These are phyloP conservation scores for Dacryopinax spathularia DNA, from an alignment of 768 basidiomycete species.

Conservation along the genomic window DNA sequence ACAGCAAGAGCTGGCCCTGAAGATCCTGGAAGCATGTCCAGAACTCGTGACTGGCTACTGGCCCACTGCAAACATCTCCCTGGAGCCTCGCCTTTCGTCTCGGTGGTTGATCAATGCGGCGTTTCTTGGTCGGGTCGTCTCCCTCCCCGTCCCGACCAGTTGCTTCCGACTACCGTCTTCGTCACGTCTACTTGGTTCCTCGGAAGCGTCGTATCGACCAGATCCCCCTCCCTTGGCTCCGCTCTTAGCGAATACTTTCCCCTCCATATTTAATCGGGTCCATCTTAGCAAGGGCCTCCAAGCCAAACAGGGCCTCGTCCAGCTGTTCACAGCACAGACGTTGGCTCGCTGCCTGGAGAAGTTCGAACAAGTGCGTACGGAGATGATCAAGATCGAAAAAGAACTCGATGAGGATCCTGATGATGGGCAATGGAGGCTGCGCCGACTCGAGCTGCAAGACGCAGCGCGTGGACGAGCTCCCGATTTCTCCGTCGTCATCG, in stretches of 20 bases:
- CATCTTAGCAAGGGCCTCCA: conserved; percentile 75
- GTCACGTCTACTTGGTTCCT: conserved; percentile 17
- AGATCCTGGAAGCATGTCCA: conserved; percentile 68
- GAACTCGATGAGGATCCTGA: conserved; percentile 47
- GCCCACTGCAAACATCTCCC: conserved; percentile 48
- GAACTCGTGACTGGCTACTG: conserved; percentile 80
- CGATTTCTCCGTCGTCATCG: conserved; percentile 74
- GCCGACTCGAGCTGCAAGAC: conserved; percentile 53
- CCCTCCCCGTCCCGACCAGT: conserved; percentile 51
- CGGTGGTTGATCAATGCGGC: conserved; percentile 86
- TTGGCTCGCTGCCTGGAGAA: conserved; percentile 66
- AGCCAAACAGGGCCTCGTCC: conserved; percentile 57
- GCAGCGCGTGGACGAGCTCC: conserved; percentile 67
- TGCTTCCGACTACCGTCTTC: conserved; percentile 42
- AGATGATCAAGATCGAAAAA: conserved; percentile 35
- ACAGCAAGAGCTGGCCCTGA: conserved; percentile 71
- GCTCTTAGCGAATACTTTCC: conserved; percentile 68
- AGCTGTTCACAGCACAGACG: conserved; percentile 68
- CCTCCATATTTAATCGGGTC: conserved; percentile 50
- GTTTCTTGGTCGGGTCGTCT: conserved; percentile 64
- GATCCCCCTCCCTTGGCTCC: conserved; percentile 56
- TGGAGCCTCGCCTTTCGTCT: conserved; percentile 76
- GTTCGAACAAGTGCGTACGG: conserved; percentile 38
- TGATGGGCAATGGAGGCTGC: conserved; percentile 58
- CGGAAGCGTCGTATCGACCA: conserved; percentile 39